Evolutionary conservation across 306 rosid genomes (phyloP).

Genomic region (Cucurbita argyrosperma): DNA sequence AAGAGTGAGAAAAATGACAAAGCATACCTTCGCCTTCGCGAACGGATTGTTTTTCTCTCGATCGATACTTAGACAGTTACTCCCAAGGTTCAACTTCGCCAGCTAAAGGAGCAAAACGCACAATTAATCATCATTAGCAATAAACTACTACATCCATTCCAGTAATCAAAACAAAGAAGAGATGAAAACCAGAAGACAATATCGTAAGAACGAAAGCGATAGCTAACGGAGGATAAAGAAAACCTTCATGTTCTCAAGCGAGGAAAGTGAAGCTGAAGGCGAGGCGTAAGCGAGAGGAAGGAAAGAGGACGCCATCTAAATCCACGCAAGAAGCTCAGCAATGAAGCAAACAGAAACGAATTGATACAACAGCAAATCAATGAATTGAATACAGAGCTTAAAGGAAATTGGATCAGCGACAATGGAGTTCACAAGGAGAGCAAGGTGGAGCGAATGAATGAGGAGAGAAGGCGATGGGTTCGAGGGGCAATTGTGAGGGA

Average conservation of each 20-base stretch:
- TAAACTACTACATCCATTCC: neutral
- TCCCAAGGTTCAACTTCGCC: constrained; percentile 39
- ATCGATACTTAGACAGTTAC: constrained; percentile 24
- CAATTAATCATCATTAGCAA: neutral
- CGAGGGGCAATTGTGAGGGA: neutral
- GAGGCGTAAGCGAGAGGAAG: constrained; percentile 35
- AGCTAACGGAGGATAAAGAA: neutral
- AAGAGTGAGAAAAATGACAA: neutral
- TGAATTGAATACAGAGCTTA: neutral
- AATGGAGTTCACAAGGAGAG: neutral
- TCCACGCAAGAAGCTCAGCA: neutral
- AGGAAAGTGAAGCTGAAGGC: constrained; percentile 34
- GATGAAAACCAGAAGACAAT: neutral
- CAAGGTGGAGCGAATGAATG: too few species aligned
- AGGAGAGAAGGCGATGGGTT: neutral
- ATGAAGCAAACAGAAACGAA: neutral
- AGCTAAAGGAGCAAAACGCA: constrained; percentile 8
- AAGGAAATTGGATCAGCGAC: neutral
- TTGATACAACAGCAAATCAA: neutral
- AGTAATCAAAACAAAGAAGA: neutral
- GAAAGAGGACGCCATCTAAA: constrained; percentile 47
- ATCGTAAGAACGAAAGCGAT: neutral
- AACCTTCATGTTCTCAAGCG: constrained; percentile 36
- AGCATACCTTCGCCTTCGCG: constrained; percentile 26
- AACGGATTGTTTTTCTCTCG: constrained; percentile 20